A percentile compares a stretch with the other conserved stretches of the same genome.
These are phyloP conservation scores for Cryphonectria radicalis DNA, from an alignment of 2,329 filamentous ascomycete species.

Conservation along the genomic window DNA sequence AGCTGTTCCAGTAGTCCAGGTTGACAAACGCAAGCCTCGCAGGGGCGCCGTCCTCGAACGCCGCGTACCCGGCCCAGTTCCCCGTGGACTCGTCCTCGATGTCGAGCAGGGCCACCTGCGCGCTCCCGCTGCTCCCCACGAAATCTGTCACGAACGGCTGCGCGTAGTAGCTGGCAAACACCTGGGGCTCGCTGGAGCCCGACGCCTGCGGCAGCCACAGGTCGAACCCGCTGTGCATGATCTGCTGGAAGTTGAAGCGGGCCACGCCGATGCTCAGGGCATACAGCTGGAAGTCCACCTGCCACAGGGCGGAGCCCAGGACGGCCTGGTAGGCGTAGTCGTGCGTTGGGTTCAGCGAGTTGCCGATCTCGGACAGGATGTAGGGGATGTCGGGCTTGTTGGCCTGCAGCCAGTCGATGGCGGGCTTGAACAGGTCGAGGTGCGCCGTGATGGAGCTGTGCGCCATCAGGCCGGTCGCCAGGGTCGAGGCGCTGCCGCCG, in stretches of 20 bases:
- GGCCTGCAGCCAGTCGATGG: conserved; percentile 39
- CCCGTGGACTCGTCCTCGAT: conserved; percentile 31
- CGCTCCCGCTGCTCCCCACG: conserved; percentile 39
- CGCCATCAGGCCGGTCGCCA: conserved; percentile 32
- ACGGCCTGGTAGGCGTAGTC: conserved; percentile 40
- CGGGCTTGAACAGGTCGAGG: conserved; percentile 37
- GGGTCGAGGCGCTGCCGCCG: conserved; percentile 35
- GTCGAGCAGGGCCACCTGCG: conserved; percentile 34
- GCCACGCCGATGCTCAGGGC: conserved; percentile 40
- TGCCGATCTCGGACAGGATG: conserved; percentile 43
- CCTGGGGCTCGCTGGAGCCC: conserved; percentile 37
- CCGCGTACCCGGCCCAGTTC: conserved; percentile 38
- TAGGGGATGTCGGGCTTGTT: conserved; percentile 40
- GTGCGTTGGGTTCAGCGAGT: conserved; percentile 39
- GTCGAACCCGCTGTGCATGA: conserved; percentile 39
- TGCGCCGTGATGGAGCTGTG: conserved; percentile 24
- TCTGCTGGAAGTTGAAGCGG: conserved; percentile 45
- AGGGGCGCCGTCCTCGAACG: conserved; percentile 37
- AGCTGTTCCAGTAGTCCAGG: conserved; percentile 43
- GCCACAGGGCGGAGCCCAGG: conserved; percentile 43
- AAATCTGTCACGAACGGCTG: conserved; percentile 44
- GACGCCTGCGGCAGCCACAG: conserved; percentile 40
- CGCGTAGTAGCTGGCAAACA: conserved; percentile 43
- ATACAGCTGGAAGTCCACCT: conserved; percentile 44
- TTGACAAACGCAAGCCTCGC: conserved; percentile 40